A percentile compares a stretch with the other conserved stretches of the same genome.
Conservation (phyloP, 2,329 filamentous ascomycete species). For the Nothophoma quercina region DNA sequence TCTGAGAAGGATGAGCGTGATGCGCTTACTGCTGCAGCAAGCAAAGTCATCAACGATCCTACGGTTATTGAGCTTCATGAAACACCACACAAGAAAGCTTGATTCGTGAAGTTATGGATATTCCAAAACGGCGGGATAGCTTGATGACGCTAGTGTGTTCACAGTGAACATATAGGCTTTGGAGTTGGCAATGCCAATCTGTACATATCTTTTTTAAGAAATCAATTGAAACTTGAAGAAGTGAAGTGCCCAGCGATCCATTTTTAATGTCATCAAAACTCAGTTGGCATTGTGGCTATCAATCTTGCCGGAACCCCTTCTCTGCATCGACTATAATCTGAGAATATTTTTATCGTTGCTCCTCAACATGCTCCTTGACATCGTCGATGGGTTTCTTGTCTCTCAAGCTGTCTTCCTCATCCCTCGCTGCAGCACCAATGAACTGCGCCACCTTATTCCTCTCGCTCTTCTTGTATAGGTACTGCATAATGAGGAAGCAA, state of each 20-base stretch:
- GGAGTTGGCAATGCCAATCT: too few relatives aligned
- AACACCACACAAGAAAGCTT: slow-evolving; percentile 36
- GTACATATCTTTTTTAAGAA: too few relatives aligned
- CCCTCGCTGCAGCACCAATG: slow-evolving; percentile 25
- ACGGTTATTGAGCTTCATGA: slow-evolving; percentile 33
- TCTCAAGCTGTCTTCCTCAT: slow-evolving; percentile 35
- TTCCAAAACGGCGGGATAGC: too few relatives aligned
- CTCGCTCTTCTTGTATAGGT: slow-evolving; percentile 47
- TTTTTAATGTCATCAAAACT: too few relatives aligned
- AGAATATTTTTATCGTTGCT: neutral
- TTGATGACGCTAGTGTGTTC: too few relatives aligned
- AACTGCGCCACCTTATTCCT: slow-evolving; percentile 26
- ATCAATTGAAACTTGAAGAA: too few relatives aligned
- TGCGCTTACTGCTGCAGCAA: slow-evolving; percentile 28
- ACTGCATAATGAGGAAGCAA: slow-evolving; percentile 51
- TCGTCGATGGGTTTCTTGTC: slow-evolving; percentile 8
- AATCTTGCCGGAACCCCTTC: too few relatives aligned
- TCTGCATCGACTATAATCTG: too few relatives aligned
- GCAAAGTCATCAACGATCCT: slow-evolving; percentile 33
- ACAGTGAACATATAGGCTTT: too few relatives aligned
- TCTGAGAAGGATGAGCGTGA: slow-evolving; percentile 34
- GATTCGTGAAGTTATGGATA: neutral
- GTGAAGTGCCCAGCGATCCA: too few relatives aligned
- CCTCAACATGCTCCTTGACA: slow-evolving; percentile 13
- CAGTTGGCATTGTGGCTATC: too few relatives aligned